Evolutionary conservation across 2,329 filamentous ascomycete genomes (phyloP).

Genomic region (Aureobasidium sp.): DNA sequence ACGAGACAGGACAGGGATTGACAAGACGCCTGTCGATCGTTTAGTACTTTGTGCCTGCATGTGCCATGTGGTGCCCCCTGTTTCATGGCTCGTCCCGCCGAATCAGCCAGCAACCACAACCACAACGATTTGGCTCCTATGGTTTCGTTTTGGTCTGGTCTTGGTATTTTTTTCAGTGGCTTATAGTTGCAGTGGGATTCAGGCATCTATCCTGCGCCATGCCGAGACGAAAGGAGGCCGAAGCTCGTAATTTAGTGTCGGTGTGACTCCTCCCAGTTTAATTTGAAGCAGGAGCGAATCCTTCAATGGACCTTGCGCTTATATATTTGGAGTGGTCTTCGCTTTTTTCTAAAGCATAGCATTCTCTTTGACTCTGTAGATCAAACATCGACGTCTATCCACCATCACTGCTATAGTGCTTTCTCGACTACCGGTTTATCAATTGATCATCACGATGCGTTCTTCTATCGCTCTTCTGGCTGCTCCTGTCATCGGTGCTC

Average conservation of each 20-base stretch:
- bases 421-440: neutral
- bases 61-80: neutral
- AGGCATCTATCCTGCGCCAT: neutral
- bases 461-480: slow-evolving; percentile 10
- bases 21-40: neutral
- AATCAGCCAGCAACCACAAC: neutral
- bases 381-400: neutral
- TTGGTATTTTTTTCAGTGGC: too few relatives aligned
- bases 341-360: too few relatives aligned
- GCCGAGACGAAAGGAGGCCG: neutral
- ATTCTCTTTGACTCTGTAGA: neutral
- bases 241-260: neutral
- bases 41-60: neutral
- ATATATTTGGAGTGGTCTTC: neutral
- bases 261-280: neutral
- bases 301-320: neutral
- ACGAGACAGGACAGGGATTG: neutral
- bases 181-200: too few relatives aligned
- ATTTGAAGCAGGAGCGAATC: neutral
- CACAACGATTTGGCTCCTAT: too few relatives aligned
- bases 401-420: too few relatives aligned
- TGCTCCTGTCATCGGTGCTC: neutral
- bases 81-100: neutral
- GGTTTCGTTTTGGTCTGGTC: too few relatives aligned
- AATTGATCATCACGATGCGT: neutral